A percentile compares a stretch with the other conserved stretches of the same genome.
Conservation (phyloP, 371 early-diverging fungal species). For the Circinella umbellata region DNA sequence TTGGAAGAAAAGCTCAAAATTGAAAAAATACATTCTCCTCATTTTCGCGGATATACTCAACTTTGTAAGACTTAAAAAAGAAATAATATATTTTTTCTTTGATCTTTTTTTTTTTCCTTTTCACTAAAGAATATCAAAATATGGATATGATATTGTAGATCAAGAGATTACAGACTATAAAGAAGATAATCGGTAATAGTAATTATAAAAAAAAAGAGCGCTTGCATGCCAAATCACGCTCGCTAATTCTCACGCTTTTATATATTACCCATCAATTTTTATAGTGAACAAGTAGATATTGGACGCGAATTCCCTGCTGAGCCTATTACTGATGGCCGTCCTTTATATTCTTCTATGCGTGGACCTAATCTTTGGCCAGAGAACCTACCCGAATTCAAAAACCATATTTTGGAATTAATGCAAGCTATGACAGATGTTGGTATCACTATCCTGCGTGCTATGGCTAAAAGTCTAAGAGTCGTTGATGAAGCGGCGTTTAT, state of each 20-base stretch:
- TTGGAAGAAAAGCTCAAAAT: conserved; percentile 62
- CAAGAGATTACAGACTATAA: conserved; percentile 55
- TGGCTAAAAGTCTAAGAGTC: conserved; percentile 49
- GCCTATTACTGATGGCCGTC: conserved; percentile 31
- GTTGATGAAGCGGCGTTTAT: conserved; percentile 47
- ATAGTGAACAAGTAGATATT: conserved; percentile 63
- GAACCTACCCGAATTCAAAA: conserved; percentile 48
- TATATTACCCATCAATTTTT: not conserved
- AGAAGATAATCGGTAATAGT: conserved; percentile 46
- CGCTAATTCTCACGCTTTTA: conserved; percentile 1
- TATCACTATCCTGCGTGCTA: conserved; percentile 44
- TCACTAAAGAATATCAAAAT: not conserved
- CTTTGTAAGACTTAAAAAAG: conserved; percentile 29
- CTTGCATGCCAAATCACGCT: not conserved
- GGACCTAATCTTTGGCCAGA: conserved; percentile 65
- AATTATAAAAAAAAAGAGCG: too few species aligned
- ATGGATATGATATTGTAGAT: not conserved
- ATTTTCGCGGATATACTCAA: conserved; percentile 66
- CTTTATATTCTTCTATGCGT: conserved; percentile 46
- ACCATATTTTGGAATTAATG: conserved; percentile 45
- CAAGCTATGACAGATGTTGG: conserved; percentile 49
- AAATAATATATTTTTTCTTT: too few species aligned
- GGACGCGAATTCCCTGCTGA: conserved; percentile 50
- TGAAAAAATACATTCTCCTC: conserved; percentile 59
- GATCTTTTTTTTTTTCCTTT: too few species aligned